Conservation (phyloP, 306 rosid genomes). For the Luffa acutangula region DNA sequence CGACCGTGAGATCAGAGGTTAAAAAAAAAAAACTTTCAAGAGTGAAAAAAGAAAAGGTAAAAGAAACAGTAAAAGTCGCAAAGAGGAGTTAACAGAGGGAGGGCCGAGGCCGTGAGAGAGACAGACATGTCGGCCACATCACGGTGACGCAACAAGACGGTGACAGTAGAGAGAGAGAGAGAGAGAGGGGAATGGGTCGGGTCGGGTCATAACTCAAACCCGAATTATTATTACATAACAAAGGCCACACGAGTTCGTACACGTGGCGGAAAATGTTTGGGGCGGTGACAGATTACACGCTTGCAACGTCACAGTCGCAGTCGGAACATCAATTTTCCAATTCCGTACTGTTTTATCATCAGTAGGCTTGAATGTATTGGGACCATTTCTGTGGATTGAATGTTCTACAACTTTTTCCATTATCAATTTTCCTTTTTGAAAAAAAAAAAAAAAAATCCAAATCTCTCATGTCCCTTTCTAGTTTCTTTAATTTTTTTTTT, state of each 20-base stretch:
- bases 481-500: neutral
- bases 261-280: neutral
- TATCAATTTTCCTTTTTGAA: neutral
- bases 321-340: neutral
- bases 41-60: too few species aligned
- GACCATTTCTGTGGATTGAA: neutral
- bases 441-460: too few species aligned
- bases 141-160: constrained; percentile 6
- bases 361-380: constrained; percentile 5
- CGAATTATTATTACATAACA: neutral
- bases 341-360: constrained; percentile 8
- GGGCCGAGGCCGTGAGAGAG: neutral
- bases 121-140: neutral
- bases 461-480: neutral
- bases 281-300: constrained; percentile 11
- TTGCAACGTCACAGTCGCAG: neutral
- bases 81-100: neutral
- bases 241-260: neutral
- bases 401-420: neutral
- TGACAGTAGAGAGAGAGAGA: neutral
- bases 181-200: neutral
- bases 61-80: neutral
- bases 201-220: neutral
- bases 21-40: too few species aligned
- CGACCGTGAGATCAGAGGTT: too few species aligned